phyloP scores from a whole-genome alignment of 768 basidiomycete species.

The Mycena alexandri region DNA sequence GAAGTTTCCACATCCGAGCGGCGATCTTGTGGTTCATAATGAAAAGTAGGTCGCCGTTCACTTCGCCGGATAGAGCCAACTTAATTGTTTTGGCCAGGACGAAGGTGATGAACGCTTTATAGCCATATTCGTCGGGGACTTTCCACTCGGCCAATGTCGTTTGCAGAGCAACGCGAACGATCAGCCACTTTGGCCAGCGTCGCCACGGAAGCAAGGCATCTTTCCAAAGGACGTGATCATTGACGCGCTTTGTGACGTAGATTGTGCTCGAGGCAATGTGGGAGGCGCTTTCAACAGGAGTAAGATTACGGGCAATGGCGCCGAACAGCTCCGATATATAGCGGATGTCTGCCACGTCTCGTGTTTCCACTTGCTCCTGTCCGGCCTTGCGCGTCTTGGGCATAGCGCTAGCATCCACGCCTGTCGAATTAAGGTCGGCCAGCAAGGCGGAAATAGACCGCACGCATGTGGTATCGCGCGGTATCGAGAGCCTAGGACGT shows the following conservation, averaged over 20 bases:
- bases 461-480: constrained; percentile 44
- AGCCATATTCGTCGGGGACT: constrained; percentile 40
- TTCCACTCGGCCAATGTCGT: constrained; percentile 44
- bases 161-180: constrained; percentile 61
- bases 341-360: constrained; percentile 58
- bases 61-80: constrained; percentile 13
- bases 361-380: constrained; percentile 49
- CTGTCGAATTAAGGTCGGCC: constrained; percentile 49
- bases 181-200: constrained; percentile 63
- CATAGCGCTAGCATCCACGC: constrained; percentile 50
- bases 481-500: constrained; percentile 50
- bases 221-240: constrained; percentile 61
- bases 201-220: constrained; percentile 59
- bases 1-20: constrained; percentile 54
- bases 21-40: constrained; percentile 53
- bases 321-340: constrained; percentile 64
- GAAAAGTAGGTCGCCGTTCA: constrained; percentile 49
- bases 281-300: constrained; percentile 39
- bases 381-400: constrained; percentile 54
- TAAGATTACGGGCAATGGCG: constrained; percentile 58
- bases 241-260: constrained; percentile 52
- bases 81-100: constrained; percentile 49
- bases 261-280: constrained; percentile 7
- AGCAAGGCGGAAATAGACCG: constrained; percentile 56
- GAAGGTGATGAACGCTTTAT: constrained; percentile 64